Percentiles rank a stretch among this genome's conserved stretches.
Evolutionary conservation across 371 early-diverging fungal genomes (phyloP).

Genomic region (Mucor mucedo): DNA sequence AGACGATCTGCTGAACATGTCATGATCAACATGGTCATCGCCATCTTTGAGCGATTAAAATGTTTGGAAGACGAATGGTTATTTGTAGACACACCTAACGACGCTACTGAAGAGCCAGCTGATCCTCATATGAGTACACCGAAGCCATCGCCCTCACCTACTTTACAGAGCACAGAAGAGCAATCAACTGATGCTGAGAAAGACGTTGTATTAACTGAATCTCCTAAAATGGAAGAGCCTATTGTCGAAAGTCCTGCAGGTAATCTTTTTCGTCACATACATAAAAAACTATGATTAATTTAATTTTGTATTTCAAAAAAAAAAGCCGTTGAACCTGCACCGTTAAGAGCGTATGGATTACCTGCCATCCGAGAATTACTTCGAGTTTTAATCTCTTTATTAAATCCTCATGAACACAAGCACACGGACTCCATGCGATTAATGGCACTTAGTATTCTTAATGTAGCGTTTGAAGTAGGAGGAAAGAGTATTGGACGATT

Average conservation of each 20-base stretch:
- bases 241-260: slow-evolving; percentile 2
- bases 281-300: too few species aligned
- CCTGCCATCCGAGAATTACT: slow-evolving; percentile 89
- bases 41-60: slow-evolving; percentile 69
- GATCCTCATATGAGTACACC: slow-evolving; percentile 53
- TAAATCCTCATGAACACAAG: slow-evolving; percentile 89
- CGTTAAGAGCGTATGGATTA: slow-evolving; percentile 71
- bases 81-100: slow-evolving; percentile 38
- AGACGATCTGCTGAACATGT: slow-evolving; percentile 83
- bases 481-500: slow-evolving; percentile 80
- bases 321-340: slow-evolving; percentile 10
- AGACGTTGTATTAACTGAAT: neutral
- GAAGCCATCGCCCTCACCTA: slow-evolving; percentile 35
- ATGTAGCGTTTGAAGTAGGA: slow-evolving; percentile 84
- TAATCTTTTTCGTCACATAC: neutral
- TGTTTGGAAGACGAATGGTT: slow-evolving; percentile 52
- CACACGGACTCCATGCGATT: slow-evolving; percentile 94
- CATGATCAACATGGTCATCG: slow-evolving; percentile 73
- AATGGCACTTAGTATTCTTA: slow-evolving; percentile 81
- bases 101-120: slow-evolving; percentile 16
- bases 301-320: too few species aligned
- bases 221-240: slow-evolving; percentile 2
- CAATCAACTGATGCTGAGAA: neutral
- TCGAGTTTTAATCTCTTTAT: slow-evolving; percentile 86
- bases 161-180: slow-evolving; percentile 8